Evolutionary conservation across 805 yeast genomes (phyloP), one percentile per base, ranked within the genome.

Genomic region (Kazachstania taianensis): DNA sequence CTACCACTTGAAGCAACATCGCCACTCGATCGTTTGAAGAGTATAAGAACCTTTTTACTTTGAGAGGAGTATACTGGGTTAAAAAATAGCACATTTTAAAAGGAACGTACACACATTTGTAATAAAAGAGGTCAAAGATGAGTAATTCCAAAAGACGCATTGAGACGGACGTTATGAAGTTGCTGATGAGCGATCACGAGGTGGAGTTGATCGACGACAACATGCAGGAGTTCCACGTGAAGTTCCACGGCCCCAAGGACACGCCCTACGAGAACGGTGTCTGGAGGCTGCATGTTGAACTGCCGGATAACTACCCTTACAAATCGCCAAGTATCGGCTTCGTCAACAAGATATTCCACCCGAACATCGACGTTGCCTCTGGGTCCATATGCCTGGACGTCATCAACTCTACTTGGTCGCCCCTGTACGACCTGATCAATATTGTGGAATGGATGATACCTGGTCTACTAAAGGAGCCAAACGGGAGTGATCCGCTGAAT

Each of bases 371-470:
- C 55, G 94, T 86, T 55, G 69, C 75, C 19, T 78, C 75, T 12
- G 98, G 98, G 0, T 77, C 94, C 0, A 96, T 89, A 5, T 89
- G 98, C 60, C 73, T 89, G 33, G 97, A 89, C 57, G 97, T 92
- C 13, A 87, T 89, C 44, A 89, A 89, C 57, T 96, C 89, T 54
- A 85, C 97, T 1, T 89, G 98, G 98, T 82, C 94, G 28, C 97
- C 98, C 2, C 82, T 89, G 85, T 89, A 86, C 65, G 96, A 92
- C 37, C 70, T 92, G 45, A 66, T 78, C 45, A 92, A 92, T 55
- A 82, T 89, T 18, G 84, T 92, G 55, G 97, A 89, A 52, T 79
- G 84, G 54, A 92, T 89, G 63, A 63, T 89, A 41, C 98, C 98
- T 5, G 97, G 94, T 49, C 63, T 89, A 39, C 65, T 89, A 42